Evolutionary conservation across 2,329 filamentous ascomycete genomes (phyloP), one percentile per base, ranked within the genome.

Genomic region (Juglanconis juglandina): DNA sequence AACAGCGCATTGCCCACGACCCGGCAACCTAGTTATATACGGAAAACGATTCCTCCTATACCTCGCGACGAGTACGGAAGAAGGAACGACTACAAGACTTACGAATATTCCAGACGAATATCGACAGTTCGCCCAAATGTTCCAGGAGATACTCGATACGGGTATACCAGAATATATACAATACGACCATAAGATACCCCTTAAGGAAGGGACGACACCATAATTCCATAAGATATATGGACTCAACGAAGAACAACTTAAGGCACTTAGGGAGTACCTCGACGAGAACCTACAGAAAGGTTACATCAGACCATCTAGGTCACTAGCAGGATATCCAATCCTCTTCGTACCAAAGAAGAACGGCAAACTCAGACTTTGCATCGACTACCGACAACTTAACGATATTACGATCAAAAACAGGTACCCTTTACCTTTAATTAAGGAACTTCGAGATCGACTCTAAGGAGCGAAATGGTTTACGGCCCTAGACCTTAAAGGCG

Each of bases 271-370:
- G 8, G 33, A 47, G n/a, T 58, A 63, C 24, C 14, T 61, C 1
- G 14, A 61, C 14, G 39, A 65, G 11, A 63, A 65, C 37, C 14
- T 63, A 1, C 51, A 35, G 13, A 58, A 47, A 46, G 39, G 49
- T 11, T 39, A 63, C 11, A 63, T 63, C 1, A 13, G 42, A 58
- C 30, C n/a, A 46, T 63, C 53, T 35, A 46, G 44, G 49, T 63
- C 33, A 33, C 24, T 52, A 34, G 33, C 41, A 58, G 41, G 30
- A 50, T 64, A 64, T 24, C 34, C 11, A 13, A 58, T 58, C 8
- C 6, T 58, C 5, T 56, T 56, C 48, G 39, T 56, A 58, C 14
- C 33, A 13, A 54, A 54, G 7, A 54, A 34, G 7, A 49, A 46
- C 30, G 44, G 30, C 34, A 48, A 50, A 11, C 4, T 59, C 10